phyloP scores from a whole-genome alignment of 83 land plant genomes.

The Thuja plicata region DNA sequence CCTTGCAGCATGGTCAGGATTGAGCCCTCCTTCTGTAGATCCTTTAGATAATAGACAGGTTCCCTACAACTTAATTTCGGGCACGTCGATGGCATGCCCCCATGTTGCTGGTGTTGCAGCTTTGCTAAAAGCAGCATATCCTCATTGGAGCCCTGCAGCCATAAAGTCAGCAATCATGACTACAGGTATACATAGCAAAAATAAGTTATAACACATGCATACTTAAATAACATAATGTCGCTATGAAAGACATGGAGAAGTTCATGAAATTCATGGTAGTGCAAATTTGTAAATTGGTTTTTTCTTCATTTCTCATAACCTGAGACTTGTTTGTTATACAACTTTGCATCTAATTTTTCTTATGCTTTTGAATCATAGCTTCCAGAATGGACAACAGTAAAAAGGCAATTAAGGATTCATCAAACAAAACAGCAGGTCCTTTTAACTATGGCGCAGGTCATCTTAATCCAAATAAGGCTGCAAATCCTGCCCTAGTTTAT shows the following conservation, averaged over 20 bases:
- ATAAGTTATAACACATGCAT: neutral
- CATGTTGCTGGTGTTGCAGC: slow-evolving; percentile 29
- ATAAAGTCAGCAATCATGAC: slow-evolving; percentile 31
- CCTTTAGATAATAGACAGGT: neutral
- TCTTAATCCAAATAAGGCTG: neutral
- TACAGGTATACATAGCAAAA: slow-evolving; percentile 12
- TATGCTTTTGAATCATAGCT: neutral
- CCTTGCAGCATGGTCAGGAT: slow-evolving; percentile 24
- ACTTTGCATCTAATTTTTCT: neutral
- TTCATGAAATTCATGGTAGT: neutral
- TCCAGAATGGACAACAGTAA: neutral
- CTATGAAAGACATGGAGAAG: neutral
- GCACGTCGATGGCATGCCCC: slow-evolving; percentile 31
- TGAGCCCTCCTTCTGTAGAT: neutral
- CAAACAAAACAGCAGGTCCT: neutral
- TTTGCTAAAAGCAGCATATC: slow-evolving; percentile 24
- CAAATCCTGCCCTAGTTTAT: slow-evolving; percentile 12
- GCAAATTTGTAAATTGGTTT: neutral
- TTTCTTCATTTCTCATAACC: neutral
- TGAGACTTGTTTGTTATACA: neutral
- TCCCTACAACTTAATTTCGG: slow-evolving; percentile 17
- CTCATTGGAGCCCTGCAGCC: slow-evolving; percentile 34
- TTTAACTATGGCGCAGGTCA: slow-evolving; percentile 21
- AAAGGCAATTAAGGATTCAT: neutral
- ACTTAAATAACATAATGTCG: neutral